phyloP scores from a whole-genome alignment of 805 yeast genomes.

The Isabelozyma rhagii region DNA sequence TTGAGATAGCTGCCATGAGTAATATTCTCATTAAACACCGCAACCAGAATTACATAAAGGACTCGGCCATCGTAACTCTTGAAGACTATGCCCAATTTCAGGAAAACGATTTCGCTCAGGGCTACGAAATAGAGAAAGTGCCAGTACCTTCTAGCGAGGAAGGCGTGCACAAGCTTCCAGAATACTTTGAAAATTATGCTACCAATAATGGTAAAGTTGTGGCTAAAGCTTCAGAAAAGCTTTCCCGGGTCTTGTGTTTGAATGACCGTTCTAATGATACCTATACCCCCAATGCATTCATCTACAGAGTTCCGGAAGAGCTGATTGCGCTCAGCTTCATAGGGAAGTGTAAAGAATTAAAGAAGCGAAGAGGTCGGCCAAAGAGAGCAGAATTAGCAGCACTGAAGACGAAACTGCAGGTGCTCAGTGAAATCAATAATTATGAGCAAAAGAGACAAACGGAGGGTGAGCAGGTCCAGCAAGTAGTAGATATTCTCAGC shows the following conservation, averaged over 20 bases:
- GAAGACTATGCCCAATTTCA: slow-evolving; percentile 30
- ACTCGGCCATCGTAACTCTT: slow-evolving; percentile 15
- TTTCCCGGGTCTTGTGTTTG: slow-evolving; percentile 17
- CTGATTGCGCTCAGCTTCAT: slow-evolving; percentile 69
- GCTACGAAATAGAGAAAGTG: neutral
- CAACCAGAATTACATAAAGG: slow-evolving; percentile 31
- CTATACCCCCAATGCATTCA: slow-evolving; percentile 35
- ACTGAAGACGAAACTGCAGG: slow-evolving; percentile 11
- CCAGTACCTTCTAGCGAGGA: slow-evolving; percentile 3
- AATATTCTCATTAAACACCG: slow-evolving; percentile 29
- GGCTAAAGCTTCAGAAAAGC: slow-evolving; percentile 13
- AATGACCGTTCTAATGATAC: slow-evolving; percentile 10
- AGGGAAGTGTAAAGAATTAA: slow-evolving; percentile 42
- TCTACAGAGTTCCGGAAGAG: slow-evolving; percentile 65
- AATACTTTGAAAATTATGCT: slow-evolving; percentile 22
- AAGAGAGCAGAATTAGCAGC: slow-evolving; percentile 1
- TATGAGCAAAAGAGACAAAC: slow-evolving; percentile 20
- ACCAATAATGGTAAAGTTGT: slow-evolving; percentile 14
- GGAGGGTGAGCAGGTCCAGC: slow-evolving; percentile 6
- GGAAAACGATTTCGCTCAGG: slow-evolving; percentile 4
- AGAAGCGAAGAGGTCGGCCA: slow-evolving; percentile 27
- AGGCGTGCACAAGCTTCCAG: slow-evolving; percentile 23
- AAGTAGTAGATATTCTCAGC: slow-evolving; percentile 18
- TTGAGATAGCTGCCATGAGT: slow-evolving; percentile 24
- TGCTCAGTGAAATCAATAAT: slow-evolving; percentile 16